Conservation (phyloP, 805 yeast genomes). For the Henningerozyma blattae region DNA sequence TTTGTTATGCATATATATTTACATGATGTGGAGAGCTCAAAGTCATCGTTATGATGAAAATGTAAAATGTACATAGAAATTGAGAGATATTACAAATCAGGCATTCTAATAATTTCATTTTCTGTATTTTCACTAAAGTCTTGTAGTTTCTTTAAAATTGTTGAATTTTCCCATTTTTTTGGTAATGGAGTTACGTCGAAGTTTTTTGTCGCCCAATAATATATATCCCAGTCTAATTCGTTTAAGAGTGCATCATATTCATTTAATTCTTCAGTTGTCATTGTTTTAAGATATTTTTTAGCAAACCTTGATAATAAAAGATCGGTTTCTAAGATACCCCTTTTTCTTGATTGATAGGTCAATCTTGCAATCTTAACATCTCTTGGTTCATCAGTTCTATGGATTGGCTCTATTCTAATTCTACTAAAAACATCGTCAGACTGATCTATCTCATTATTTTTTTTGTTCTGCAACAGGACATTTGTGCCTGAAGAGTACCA, state of each 20-base stretch:
- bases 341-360: slow-evolving; percentile 81
- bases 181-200: slow-evolving; percentile 77
- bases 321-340: slow-evolving; percentile 93
- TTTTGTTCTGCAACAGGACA: neutral
- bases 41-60: too few species aligned
- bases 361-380: slow-evolving; percentile 78
- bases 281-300: slow-evolving; percentile 46
- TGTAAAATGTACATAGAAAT: neutral
- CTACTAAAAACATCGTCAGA: slow-evolving; percentile 33
- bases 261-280: slow-evolving; percentile 55
- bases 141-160: slow-evolving; percentile 54
- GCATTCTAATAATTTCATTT: slow-evolving; percentile 76
- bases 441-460: too few species aligned
- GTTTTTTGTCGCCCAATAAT: slow-evolving; percentile 92
- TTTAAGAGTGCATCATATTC: slow-evolving; percentile 82
- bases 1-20: too few species aligned
- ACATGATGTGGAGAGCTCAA: too few species aligned
- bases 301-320: slow-evolving; percentile 78
- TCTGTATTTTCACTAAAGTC: slow-evolving; percentile 63
- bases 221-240: slow-evolving; percentile 98
- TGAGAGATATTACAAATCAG: slow-evolving; percentile 32
- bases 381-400: slow-evolving; percentile 58
- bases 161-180: slow-evolving; percentile 65
- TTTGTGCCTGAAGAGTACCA: too few species aligned
- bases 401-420: slow-evolving; percentile 66